These are phyloP conservation scores for Paramecium octaurelia DNA, from an alignment of 73 alveolate genomes.

Conservation along the genomic window DNA sequence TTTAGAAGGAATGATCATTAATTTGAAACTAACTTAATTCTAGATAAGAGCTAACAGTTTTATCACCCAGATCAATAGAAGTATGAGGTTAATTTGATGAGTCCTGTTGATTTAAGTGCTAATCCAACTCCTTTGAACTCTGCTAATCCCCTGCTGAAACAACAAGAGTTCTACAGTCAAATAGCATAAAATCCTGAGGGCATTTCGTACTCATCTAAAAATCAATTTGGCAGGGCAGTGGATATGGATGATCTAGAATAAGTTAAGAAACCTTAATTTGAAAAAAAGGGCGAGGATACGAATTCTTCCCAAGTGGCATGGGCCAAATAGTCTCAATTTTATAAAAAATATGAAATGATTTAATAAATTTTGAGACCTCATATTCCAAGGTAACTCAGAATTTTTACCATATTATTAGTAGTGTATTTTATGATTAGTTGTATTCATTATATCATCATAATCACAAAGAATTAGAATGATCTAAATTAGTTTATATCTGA, in stretches of 20 bases:
- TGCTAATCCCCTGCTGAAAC: not conserved
- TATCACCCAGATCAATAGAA: not conserved
- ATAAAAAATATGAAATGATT: slow-evolving; percentile 15
- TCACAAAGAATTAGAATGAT: not conserved
- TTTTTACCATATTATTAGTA: not conserved
- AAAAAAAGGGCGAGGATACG: not conserved
- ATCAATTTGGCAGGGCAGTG: not conserved
- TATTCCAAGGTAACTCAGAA: not conserved
- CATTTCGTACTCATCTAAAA: not conserved
- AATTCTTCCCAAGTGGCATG: not conserved
- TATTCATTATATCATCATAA: not conserved
- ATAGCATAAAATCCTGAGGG: not conserved
- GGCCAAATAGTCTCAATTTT: not conserved
- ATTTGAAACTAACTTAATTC: not conserved
- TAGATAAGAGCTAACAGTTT: not conserved
- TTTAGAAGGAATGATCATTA: not conserved
- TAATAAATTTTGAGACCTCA: not conserved
- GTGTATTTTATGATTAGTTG: not conserved
- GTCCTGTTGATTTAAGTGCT: not conserved
- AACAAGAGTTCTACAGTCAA: not conserved
- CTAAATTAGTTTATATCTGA: not conserved
- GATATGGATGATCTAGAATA: not conserved
- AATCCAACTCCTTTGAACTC: not conserved
- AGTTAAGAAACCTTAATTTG: not conserved
- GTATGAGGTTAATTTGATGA: not conserved